phyloP scores from a whole-genome alignment of 371 early-diverging fungal species.

The Rhizomucor miehei region DNA sequence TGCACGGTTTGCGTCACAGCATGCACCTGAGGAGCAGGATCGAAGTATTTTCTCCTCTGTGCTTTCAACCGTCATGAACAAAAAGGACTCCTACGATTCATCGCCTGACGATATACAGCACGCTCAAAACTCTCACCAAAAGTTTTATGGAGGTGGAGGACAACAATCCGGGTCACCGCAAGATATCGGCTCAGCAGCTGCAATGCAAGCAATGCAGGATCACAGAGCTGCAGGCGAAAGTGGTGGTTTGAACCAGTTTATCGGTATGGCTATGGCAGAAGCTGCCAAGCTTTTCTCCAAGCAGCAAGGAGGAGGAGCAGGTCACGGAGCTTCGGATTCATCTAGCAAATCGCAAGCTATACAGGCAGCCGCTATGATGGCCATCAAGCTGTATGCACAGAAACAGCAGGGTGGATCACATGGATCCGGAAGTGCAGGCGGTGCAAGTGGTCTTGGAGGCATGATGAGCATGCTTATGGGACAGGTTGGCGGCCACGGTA shows the following conservation, averaged over 20 bases:
- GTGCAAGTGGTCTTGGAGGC: slow-evolving; percentile 17
- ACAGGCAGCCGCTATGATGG: slow-evolving; percentile 51
- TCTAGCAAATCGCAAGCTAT: slow-evolving; percentile 32
- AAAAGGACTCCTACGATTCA: slow-evolving; percentile 13
- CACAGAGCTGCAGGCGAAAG: slow-evolving; percentile 20
- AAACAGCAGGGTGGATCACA: slow-evolving; percentile 28
- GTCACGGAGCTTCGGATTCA: slow-evolving; percentile 6
- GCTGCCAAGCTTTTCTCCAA: slow-evolving; percentile 46
- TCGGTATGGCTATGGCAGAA: slow-evolving; percentile 53
- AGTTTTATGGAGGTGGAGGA: slow-evolving; percentile 18
- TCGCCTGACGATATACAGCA: slow-evolving; percentile 26
- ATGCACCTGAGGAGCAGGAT: slow-evolving; percentile 20
- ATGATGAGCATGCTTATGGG: slow-evolving; percentile 30
- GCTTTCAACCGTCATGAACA: slow-evolving; percentile 24
- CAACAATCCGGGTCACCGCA: slow-evolving; percentile 21
- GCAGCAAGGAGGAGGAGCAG: slow-evolving; percentile 14
- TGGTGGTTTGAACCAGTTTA: slow-evolving; percentile 39
- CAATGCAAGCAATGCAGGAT: slow-evolving; percentile 42
- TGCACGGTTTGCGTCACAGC: slow-evolving; percentile 12
- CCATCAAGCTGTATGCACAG: slow-evolving; percentile 45
- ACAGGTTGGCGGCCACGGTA: slow-evolving; percentile 13
- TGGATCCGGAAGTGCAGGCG: slow-evolving; percentile 18
- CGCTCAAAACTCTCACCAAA: slow-evolving; percentile 26
- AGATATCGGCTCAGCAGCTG: slow-evolving; percentile 53
- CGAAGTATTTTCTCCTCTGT: slow-evolving; percentile 17